Evolutionary conservation across 176 grass and related monocot genomes (phyloP).

Genomic region (Carex parvula): DNA sequence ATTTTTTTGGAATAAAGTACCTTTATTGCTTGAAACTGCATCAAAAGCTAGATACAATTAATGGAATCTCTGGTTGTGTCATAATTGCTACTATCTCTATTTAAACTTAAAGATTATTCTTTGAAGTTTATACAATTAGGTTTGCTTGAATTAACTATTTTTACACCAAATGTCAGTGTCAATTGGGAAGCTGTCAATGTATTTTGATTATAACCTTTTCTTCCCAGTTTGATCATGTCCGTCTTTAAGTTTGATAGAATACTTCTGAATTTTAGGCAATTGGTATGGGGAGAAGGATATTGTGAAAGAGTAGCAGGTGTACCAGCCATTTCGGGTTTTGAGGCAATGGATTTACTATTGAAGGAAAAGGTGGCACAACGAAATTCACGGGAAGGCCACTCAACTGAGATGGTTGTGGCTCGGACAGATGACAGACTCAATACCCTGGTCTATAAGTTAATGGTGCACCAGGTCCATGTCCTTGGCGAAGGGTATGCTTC

Average conservation of each 20-base stretch:
- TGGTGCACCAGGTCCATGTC: constrained; percentile 37
- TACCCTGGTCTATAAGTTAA: constrained; percentile 31
- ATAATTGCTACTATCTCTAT: neutral
- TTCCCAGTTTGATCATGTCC: neutral
- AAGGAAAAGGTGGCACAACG: constrained; percentile 35
- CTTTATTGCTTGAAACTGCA: neutral
- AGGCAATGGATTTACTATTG: constrained; percentile 44
- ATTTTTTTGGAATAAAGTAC: neutral
- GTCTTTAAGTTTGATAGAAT: neutral
- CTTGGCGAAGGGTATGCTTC: constrained; percentile 31
- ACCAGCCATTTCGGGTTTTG: constrained; percentile 38
- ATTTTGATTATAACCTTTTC: neutral
- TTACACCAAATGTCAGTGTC: neutral
- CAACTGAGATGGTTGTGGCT: constrained; percentile 3
- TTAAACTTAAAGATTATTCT: neutral
- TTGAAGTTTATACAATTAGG: constrained; percentile 2
- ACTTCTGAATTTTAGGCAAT: constrained; percentile 34
- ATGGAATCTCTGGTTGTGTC: neutral
- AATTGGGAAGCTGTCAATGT: neutral
- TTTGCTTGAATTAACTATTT: neutral
- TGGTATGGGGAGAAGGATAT: constrained; percentile 47
- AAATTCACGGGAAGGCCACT: constrained; percentile 25
- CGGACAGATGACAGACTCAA: constrained; percentile 32
- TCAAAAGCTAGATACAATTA: neutral
- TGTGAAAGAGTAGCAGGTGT: constrained; percentile 17